Percentiles rank a stretch among this genome's conserved stretches.
These are phyloP conservation scores for Aspergillus baeticus DNA, from an alignment of 495 filamentous ascomycete genomes.

Conservation along the genomic window DNA sequence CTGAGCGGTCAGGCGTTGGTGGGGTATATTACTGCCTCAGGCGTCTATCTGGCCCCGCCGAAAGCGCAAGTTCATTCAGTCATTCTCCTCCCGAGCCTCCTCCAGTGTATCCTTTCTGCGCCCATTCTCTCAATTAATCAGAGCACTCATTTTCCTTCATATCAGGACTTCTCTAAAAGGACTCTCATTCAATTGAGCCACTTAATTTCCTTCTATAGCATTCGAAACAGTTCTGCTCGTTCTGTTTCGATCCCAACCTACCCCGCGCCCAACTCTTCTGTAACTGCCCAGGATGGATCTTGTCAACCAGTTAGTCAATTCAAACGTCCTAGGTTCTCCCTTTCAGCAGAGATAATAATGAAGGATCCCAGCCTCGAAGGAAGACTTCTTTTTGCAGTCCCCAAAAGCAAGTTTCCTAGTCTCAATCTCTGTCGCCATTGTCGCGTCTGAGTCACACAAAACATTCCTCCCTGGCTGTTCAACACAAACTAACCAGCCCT, in stretches of 20 bases:
- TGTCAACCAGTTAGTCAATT: slow-evolving; percentile 72
- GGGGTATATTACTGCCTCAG: neutral
- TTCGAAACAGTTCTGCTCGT: neutral
- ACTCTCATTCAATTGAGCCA: neutral
- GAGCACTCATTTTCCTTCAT: neutral
- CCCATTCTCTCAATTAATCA: neutral
- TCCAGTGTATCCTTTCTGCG: neutral
- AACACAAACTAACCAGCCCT: slow-evolving; percentile 6
- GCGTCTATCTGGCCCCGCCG: neutral
- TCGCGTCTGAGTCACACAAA: neutral
- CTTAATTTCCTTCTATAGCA: neutral
- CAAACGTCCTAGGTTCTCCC: neutral
- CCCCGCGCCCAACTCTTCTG: slow-evolving; percentile 27
- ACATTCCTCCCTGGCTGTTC: neutral
- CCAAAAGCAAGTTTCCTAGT: slow-evolving; percentile 82
- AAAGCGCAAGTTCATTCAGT: neutral
- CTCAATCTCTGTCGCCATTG: neutral
- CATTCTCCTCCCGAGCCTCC: neutral
- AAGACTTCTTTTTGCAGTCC: slow-evolving; percentile 91
- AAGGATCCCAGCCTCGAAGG: slow-evolving; percentile 63
- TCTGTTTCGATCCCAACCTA: slow-evolving; percentile 6
- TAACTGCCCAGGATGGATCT: slow-evolving; percentile 63
- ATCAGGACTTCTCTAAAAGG: neutral
- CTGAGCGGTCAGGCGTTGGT: neutral
- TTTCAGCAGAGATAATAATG: neutral